Evolutionary conservation across 2,329 filamentous ascomycete species (phyloP).

Genomic region (Cladobotryum mycophilum): DNA sequence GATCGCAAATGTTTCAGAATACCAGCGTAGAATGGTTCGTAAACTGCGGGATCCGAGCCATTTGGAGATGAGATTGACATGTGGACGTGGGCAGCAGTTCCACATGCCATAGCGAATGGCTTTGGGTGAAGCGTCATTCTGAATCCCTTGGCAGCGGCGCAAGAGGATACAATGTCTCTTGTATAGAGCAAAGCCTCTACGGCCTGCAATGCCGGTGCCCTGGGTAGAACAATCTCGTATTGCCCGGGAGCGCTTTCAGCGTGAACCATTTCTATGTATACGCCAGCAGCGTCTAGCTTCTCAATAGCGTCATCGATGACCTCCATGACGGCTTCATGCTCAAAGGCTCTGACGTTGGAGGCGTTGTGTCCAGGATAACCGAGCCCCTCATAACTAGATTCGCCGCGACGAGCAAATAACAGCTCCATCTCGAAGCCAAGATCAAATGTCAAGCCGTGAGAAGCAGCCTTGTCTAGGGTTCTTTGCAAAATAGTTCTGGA

Average conservation of each 20-base stretch:
- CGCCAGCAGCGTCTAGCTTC: slow-evolving; percentile 53
- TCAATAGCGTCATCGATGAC: slow-evolving; percentile 61
- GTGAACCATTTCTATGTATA: slow-evolving; percentile 67
- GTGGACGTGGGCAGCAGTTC: slow-evolving; percentile 64
- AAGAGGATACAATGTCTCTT: slow-evolving; percentile 60
- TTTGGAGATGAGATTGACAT: slow-evolving; percentile 53
- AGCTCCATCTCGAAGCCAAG: slow-evolving; percentile 81
- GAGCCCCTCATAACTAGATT: slow-evolving; percentile 47
- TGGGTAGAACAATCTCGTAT: slow-evolving; percentile 68
- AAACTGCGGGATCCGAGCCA: slow-evolving; percentile 36
- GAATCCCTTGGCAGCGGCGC: slow-evolving; percentile 56
- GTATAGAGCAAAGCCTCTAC: slow-evolving; percentile 67
- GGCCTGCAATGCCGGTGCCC: slow-evolving; percentile 56
- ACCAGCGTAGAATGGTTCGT: slow-evolving; percentile 65
- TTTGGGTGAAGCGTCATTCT: slow-evolving; percentile 70
- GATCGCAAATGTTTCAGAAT: slow-evolving; percentile 60
- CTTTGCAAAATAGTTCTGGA: slow-evolving; percentile 58
- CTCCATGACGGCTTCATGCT: slow-evolving; percentile 48
- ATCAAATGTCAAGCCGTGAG: slow-evolving; percentile 51
- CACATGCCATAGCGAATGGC: slow-evolving; percentile 51
- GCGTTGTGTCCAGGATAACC: slow-evolving; percentile 34
- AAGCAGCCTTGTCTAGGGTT: slow-evolving; percentile 45
- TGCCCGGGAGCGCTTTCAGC: slow-evolving; percentile 68
- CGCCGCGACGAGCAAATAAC: slow-evolving; percentile 57
- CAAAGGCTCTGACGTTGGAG: slow-evolving; percentile 59